Conservation (phyloP, 495 filamentous ascomycete species). For the Rusavskia elegans region DNA sequence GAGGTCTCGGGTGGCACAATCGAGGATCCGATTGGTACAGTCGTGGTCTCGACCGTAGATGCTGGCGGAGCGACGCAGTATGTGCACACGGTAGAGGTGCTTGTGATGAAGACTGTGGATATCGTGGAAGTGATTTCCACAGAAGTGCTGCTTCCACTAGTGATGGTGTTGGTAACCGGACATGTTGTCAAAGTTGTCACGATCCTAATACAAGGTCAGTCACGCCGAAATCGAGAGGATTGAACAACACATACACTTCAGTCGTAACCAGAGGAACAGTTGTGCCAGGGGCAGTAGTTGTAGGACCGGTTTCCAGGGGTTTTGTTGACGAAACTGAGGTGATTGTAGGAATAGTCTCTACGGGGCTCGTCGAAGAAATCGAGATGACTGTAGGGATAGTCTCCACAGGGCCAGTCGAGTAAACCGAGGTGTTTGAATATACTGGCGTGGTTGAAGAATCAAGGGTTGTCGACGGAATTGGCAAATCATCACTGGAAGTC, state of each 20-base stretch:
- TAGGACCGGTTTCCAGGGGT: background rate
- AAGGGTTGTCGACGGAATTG: background rate
- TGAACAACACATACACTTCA: background rate
- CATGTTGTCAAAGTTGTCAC: conserved; percentile 9
- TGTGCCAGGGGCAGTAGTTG: background rate
- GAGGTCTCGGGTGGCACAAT: background rate
- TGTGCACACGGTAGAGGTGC: conserved; percentile 10
- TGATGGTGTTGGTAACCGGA: conserved; percentile 9
- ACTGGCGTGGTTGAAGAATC: background rate
- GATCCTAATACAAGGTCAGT: background rate
- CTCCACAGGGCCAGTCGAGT: background rate
- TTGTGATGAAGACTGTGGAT: conserved; percentile 6
- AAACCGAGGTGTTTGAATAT: background rate
- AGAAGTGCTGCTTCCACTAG: conserved; percentile 4
- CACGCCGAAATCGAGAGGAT: background rate
- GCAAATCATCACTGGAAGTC: background rate
- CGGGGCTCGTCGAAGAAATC: background rate
- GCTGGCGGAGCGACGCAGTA: conserved; percentile 8
- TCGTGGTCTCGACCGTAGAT: background rate
- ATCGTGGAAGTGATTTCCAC: conserved; percentile 1
- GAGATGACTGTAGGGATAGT: background rate
- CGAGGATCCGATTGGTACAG: background rate
- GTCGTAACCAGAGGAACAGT: background rate
- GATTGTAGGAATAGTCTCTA: background rate
- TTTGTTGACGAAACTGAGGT: background rate